Evolutionary conservation across 768 basidiomycete species (phyloP), one percentile per base, ranked within the genome.

Genomic region (Suillus subluteus): DNA sequence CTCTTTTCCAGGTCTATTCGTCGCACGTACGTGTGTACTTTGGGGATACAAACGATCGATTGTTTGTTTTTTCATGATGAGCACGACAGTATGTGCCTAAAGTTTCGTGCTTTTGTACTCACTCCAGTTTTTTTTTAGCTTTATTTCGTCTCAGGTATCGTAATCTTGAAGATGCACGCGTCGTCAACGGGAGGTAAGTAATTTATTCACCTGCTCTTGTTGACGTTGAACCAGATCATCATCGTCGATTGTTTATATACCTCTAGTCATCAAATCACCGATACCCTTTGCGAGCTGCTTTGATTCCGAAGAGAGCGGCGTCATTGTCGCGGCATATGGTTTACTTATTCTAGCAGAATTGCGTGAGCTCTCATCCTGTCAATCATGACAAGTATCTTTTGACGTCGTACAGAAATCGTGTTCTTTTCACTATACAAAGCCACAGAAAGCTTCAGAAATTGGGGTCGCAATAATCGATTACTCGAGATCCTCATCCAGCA

Each of bases 401-500:
- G 37, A 58, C 37, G 6, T 4, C 7, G 8, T 58, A 23, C 13
- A 58, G 56, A 38, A 38, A 58, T 23, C 11, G 13, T 38, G 15
- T n/a, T 58, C 13, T 16, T 58, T 15, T 58, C 56, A 9, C n/a
- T 38, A 23, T 21, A 13, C 56, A 38, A 38, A 38, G 56, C 37
- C 37, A 3, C 23, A 9, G n/a, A 13, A 12, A 38, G 37, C 37
- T 58, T 38, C 4, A 38, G n/a, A 58, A 38, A 4, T 23, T 38
- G 56, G 37, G 37, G 37, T 23, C 13, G 13, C 38, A 15, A 38
- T 6, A 58, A 38, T 38, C 13, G 18, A 38, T 16, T 58, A 4
- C 56, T 58, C n/a, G 56, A 58, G 13, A 23, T 58, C 7, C 37
- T 58, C 37, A 38, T 58, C n/a, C 37, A 58, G 37, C 37, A 58